A percentile compares a stretch with the other conserved stretches of the same genome.
Evolutionary conservation across 192 early-diverging fungal species (phyloP).

Genomic region (Backusella westeae): DNA sequence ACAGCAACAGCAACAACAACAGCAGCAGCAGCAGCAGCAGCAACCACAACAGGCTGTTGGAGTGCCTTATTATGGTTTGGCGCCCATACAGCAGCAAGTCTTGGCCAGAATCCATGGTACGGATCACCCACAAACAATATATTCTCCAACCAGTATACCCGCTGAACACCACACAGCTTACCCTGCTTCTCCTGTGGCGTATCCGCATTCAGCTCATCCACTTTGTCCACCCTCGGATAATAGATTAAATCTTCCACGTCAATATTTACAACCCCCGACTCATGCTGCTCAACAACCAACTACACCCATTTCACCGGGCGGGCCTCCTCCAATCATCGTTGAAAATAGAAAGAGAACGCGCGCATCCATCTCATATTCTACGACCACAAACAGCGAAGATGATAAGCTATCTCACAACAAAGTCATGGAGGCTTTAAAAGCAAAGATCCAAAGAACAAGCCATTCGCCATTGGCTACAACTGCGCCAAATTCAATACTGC

Average conservation of each 20-base stretch:
- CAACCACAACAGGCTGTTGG: not conserved
- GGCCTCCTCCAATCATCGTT: not conserved
- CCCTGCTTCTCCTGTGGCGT: conserved; percentile 20
- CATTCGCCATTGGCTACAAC: not conserved
- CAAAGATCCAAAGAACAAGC: conserved; percentile 33
- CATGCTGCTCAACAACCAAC: conserved; percentile 12
- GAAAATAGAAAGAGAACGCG: not conserved
- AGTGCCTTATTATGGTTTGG: conserved; percentile 11
- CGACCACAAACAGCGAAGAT: not conserved
- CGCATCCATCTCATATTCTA: conserved; percentile 7
- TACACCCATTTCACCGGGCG: conserved; percentile 15
- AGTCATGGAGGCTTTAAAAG: conserved; percentile 39
- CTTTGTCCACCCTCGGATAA: conserved; percentile 21
- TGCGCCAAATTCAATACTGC: not conserved
- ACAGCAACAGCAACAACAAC: not conserved
- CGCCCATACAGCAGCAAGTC: conserved; percentile 33
- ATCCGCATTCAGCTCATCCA: conserved; percentile 33
- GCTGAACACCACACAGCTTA: not conserved
- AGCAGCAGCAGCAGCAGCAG: not conserved
- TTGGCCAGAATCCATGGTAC: conserved; percentile 31
- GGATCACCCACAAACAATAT: not conserved
- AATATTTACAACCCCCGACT: conserved; percentile 8
- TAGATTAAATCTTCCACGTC: conserved; percentile 8
- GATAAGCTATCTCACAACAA: conserved; percentile 26
- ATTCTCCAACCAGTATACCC: conserved; percentile 5